These are phyloP conservation scores for Fusarium sambucinum DNA, from an alignment of 2,329 filamentous ascomycete genomes.

Conservation along the genomic window DNA sequence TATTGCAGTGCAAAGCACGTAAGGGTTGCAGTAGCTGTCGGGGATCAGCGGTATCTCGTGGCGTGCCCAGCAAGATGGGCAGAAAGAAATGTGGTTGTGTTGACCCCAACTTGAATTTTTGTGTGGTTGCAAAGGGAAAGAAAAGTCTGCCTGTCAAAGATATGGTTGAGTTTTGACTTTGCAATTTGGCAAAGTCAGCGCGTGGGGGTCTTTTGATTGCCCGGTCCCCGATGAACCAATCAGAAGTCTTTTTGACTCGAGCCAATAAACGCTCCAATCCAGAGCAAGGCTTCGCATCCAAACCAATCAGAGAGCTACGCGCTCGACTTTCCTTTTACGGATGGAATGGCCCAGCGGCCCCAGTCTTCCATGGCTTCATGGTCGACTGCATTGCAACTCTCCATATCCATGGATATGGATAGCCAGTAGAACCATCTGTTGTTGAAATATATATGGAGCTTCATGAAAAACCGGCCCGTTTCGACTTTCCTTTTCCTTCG, in stretches of 20 bases:
- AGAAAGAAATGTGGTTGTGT: constrained; percentile 19
- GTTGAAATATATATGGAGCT: constrained; percentile 35
- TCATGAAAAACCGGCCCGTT: constrained; percentile 35
- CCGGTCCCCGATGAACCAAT: constrained; percentile 22
- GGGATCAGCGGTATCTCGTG: constrained; percentile 43
- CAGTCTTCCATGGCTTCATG: constrained; percentile 9
- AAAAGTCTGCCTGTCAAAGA: constrained; percentile 33
- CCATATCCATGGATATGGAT: constrained; percentile 16
- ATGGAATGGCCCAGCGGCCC: constrained; percentile 12
- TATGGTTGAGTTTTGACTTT: constrained; percentile 48
- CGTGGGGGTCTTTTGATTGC: constrained; percentile 45
- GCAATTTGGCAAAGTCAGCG: constrained; percentile 48
- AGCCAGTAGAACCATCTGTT: constrained; percentile 7
- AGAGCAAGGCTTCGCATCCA: neutral
- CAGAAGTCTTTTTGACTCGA: neutral
- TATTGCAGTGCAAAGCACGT: constrained; percentile 8
- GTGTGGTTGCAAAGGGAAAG: constrained; percentile 43
- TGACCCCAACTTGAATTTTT: constrained; percentile 30
- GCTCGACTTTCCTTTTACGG: constrained; percentile 35
- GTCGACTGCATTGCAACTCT: constrained; percentile 21
- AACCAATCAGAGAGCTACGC: constrained; percentile 27
- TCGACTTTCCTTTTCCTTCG: constrained; percentile 19
- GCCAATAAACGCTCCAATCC: constrained; percentile 34
- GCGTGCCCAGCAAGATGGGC: constrained; percentile 25
- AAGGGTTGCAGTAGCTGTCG: constrained; percentile 33